Percentiles rank a stretch among this genome's conserved stretches.
phyloP scores from a whole-genome alignment of 2,329 filamentous ascomycete species.

The Dichotomopilus funicola region DNA sequence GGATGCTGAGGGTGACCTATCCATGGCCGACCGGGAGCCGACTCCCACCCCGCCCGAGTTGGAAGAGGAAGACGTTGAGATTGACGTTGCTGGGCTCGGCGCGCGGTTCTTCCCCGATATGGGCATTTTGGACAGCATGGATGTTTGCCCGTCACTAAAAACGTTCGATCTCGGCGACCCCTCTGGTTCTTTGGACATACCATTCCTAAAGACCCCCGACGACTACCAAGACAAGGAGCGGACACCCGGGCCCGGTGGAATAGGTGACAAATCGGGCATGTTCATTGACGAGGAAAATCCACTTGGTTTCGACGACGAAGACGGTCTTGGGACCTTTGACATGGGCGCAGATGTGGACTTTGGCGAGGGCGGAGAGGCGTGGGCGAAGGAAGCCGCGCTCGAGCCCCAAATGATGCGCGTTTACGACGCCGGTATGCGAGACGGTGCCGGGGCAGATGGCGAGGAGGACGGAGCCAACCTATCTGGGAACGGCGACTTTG shows the following conservation, averaged over 20 bases:
- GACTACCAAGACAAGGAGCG: constrained; percentile 67
- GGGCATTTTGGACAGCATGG: constrained; percentile 68
- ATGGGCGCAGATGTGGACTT: constrained; percentile 71
- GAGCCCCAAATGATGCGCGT: constrained; percentile 83
- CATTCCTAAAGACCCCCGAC: constrained; percentile 82
- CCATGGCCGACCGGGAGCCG: constrained; percentile 13
- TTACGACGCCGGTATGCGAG: constrained; percentile 53
- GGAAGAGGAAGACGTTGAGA: constrained; percentile 57
- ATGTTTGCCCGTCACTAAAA: constrained; percentile 92
- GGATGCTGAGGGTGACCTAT: constrained; percentile 29
- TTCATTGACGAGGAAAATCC: constrained; percentile 84
- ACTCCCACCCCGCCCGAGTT: constrained; percentile 31
- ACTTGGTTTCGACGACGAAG: constrained; percentile 75
- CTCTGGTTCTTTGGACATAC: constrained; percentile 78
- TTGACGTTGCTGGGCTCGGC: constrained; percentile 70
- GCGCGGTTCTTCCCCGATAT: constrained; percentile 83
- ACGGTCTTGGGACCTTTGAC: constrained; percentile 66
- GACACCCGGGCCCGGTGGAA: constrained; percentile 43
- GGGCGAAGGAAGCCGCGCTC: constrained; percentile 83
- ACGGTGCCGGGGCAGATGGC: constrained; percentile 51
- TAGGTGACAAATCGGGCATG: constrained; percentile 65
- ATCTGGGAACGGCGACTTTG: constrained; percentile 64
- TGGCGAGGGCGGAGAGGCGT: constrained; percentile 91
- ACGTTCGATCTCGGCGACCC: constrained; percentile 86
- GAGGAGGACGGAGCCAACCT: constrained; percentile 47